These are phyloP conservation scores for Penicillium atrosanguineum DNA, from an alignment of 495 filamentous ascomycete species.

Conservation along the genomic window DNA sequence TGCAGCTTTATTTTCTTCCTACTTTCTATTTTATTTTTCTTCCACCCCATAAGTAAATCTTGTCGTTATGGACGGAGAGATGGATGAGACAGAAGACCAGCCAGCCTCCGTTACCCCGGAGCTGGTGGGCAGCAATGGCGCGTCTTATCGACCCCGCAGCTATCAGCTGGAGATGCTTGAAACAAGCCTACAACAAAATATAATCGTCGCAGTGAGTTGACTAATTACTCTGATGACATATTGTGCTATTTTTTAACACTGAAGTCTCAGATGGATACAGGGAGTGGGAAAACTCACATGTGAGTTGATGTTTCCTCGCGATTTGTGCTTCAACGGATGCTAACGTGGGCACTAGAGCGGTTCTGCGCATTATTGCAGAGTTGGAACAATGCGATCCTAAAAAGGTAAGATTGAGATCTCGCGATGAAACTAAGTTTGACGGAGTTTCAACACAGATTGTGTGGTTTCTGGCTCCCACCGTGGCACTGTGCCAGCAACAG, in stretches of 20 bases:
- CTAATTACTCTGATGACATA: not conserved
- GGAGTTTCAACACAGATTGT: conserved; percentile 51
- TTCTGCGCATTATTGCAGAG: conserved; percentile 72
- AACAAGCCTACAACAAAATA: conserved; percentile 72
- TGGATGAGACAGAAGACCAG: conserved; percentile 3
- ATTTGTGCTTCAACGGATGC: conserved; percentile 1
- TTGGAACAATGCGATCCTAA: conserved; percentile 58
- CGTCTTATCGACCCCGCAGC: conserved; percentile 50
- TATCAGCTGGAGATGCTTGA: conserved; percentile 94
- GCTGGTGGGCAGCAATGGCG: conserved; percentile 4
- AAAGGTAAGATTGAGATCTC: conserved; percentile 50
- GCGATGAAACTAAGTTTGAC: not conserved
- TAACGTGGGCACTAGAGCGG: conserved; percentile 52
- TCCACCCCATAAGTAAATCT: not conserved
- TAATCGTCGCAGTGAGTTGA: conserved; percentile 73
- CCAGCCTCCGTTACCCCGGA: not conserved
- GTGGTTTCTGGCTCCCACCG: conserved; percentile 85
- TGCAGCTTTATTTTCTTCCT: not conserved
- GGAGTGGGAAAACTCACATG: conserved; percentile 91
- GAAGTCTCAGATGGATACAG: conserved; percentile 79
- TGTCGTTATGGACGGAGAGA: not conserved
- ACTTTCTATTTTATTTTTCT: not conserved
- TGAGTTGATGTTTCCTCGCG: conserved; percentile 38
- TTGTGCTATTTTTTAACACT: not conserved
- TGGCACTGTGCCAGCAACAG: conserved; percentile 74